These are phyloP conservation scores for Salvia sclarea DNA, from an alignment of 305 asterid species.

Conservation along the genomic window DNA sequence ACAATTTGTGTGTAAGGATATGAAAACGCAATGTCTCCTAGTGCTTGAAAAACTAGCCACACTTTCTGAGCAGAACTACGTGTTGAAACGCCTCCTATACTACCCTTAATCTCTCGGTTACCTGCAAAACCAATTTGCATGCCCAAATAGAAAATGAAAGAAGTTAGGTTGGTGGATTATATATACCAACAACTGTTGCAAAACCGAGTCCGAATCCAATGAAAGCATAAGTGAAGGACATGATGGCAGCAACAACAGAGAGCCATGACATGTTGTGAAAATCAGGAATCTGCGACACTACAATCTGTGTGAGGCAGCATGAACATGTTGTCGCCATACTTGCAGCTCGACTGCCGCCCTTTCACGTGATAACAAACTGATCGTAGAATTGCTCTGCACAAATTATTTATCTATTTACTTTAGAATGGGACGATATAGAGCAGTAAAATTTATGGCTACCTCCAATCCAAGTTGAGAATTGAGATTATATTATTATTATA, in stretches of 20 bases:
- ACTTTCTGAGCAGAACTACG: conserved; percentile 35
- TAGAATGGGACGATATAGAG: too few species aligned
- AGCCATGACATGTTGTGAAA: conserved; percentile 52
- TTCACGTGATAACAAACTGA: conserved; percentile 45
- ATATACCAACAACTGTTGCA: conserved; percentile 38
- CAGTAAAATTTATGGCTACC: too few species aligned
- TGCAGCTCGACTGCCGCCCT: conserved; percentile 40
- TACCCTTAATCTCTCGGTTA: conserved; percentile 37
- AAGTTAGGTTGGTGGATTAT: too few species aligned
- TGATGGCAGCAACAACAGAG: conserved; percentile 47
- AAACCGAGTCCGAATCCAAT: conserved; percentile 49
- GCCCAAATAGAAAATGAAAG: too few species aligned
- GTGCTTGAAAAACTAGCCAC: conserved; percentile 45
- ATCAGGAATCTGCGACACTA: conserved; percentile 47
- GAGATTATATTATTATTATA: too few species aligned
- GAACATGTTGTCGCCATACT: conserved; percentile 29
- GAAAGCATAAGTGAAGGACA: conserved; percentile 49
- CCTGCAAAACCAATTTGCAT: not conserved
- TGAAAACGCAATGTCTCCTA: conserved; percentile 51
- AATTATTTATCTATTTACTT: too few species aligned
- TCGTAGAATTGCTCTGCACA: conserved; percentile 44
- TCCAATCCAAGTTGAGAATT: too few species aligned
- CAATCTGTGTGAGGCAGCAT: conserved; percentile 37
- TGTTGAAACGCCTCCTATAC: conserved; percentile 36
- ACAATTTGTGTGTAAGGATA: conserved; percentile 45